These are phyloP conservation scores for Suillus cothurnatus DNA, from an alignment of 768 basidiomycete genomes.

Conservation along the genomic window DNA sequence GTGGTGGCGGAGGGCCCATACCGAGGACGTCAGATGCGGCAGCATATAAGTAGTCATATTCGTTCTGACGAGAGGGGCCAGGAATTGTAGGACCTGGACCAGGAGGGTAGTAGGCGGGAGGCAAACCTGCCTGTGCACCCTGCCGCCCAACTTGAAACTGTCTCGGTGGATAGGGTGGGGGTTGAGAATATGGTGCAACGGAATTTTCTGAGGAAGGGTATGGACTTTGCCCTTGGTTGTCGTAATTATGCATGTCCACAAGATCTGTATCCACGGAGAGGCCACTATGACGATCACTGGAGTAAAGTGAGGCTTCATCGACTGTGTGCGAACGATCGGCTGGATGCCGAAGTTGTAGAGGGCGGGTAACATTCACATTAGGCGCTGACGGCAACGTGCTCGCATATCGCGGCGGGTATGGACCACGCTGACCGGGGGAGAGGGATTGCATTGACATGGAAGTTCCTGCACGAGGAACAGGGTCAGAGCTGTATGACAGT, in stretches of 20 bases:
- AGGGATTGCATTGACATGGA: slow-evolving; percentile 53
- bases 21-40: slow-evolving; percentile 84
- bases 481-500: slow-evolving; percentile 39
- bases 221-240: slow-evolving; percentile 37
- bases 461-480: slow-evolving; percentile 55
- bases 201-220: slow-evolving; percentile 29
- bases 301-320: slow-evolving; percentile 32
- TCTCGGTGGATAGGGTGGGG: slow-evolving; percentile 23
- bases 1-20: slow-evolving; percentile 58
- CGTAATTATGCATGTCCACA: slow-evolving; percentile 40
- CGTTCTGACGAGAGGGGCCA: slow-evolving; percentile 34
- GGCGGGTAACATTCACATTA: slow-evolving; percentile 19
- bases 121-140: slow-evolving; percentile 26
- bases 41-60: slow-evolving; percentile 64
- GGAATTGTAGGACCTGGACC: slow-evolving; percentile 10
- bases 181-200: slow-evolving; percentile 16
- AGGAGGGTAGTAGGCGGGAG: slow-evolving; percentile 21
- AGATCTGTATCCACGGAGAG: slow-evolving; percentile 38
- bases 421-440: slow-evolving; percentile 30
- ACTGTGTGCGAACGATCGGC: slow-evolving; percentile 16
- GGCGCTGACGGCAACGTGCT: slow-evolving; percentile 42
- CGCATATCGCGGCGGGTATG: slow-evolving; percentile 41
- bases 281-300: slow-evolving; percentile 34
- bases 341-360: slow-evolving; percentile 23
- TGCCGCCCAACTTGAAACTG: slow-evolving; percentile 31